Evolutionary conservation across 2,329 filamentous ascomycete species (phyloP).

Genomic region (Leptographium galeiforme): DNA sequence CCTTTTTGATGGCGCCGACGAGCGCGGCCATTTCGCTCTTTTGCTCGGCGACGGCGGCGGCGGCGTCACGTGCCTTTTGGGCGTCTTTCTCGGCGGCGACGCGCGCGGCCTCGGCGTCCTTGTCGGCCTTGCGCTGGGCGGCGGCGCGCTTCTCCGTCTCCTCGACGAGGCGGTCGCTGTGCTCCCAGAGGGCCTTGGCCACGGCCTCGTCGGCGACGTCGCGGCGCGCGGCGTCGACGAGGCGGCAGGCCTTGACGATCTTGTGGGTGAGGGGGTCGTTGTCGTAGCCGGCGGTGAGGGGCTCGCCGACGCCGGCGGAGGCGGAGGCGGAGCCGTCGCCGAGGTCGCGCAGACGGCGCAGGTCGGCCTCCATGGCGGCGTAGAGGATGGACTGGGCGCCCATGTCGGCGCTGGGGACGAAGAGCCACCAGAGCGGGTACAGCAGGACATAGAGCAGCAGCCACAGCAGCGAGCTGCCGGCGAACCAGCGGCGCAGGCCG

Average conservation of each 20-base stretch:
- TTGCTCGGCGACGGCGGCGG: slow-evolving; percentile 18
- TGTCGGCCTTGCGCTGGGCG: slow-evolving; percentile 21
- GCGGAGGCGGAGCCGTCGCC: not conserved
- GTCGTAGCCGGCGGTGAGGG: slow-evolving; percentile 37
- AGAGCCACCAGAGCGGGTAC: slow-evolving; percentile 74
- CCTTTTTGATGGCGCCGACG: not conserved
- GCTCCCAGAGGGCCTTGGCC: slow-evolving; percentile 80
- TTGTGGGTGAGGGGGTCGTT: slow-evolving; percentile 20
- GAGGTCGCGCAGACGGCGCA: slow-evolving; percentile 35
- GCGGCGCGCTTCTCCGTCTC: slow-evolving; percentile 69
- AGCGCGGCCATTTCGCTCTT: slow-evolving; percentile 2
- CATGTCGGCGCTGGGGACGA: slow-evolving; percentile 72
- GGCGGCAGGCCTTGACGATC: slow-evolving; percentile 78
- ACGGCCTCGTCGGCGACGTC: slow-evolving; percentile 68
- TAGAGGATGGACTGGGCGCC: slow-evolving; percentile 79
- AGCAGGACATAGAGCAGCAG: slow-evolving; percentile 62
- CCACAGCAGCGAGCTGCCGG: slow-evolving; percentile 69
- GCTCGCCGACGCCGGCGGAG: not conserved
- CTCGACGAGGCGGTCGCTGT: slow-evolving; percentile 74
- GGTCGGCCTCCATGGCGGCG: slow-evolving; percentile 68
- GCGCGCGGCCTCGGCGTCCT: slow-evolving; percentile 9
- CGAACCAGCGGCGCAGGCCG: slow-evolving; percentile 77
- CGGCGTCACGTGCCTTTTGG: slow-evolving; percentile 19
- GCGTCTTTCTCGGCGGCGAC: slow-evolving; percentile 13
- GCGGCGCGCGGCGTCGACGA: slow-evolving; percentile 54